Base-by-base conservation (phyloP, 305 asterid genomes). In the Fraxinus dipetala region DNA sequence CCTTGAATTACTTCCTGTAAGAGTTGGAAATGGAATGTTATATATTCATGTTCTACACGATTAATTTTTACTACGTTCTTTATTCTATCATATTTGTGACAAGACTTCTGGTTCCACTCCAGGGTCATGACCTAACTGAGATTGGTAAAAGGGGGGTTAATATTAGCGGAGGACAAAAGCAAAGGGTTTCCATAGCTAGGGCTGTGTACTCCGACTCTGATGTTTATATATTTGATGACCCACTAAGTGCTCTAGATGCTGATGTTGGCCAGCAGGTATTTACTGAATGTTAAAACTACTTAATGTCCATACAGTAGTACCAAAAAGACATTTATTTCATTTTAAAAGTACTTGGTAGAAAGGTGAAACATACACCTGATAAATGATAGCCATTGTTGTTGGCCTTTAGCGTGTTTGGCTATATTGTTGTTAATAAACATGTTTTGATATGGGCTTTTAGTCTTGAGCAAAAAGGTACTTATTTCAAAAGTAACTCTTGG, bases 81-180 rank as follows among this genome's bases (percentile, higher is more conserved):
- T 83, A 45, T 35, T 80, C 84, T 79, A 30, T 45, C 75, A 67
- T 32, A 78, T 74, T 9, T 24, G 45, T 76, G 76, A 69, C 79
- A 72, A 6, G 30, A 70, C 45, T 77, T 65, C 56, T 72, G 84
- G 26, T 84, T 84, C 40, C 43, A 63, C 81, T 83, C 80, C 86
- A 96, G 99, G 99, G 98, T 65, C 97, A 91, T 85, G 99, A 96
- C 90, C 92, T 92, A 83, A 96, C 99, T 43, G 99, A 96, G 89
- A 96, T 96, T 86, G 99, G 99, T 81, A 98, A 96, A 90, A 91
- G 99, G 87, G 99, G 99, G 74, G 98, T 94, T 56, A 96, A 96
- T 83, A 93, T 96, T 80, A 96, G 99, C 83, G 99, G 98, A 81
- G 99, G 99, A 54, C 99, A 96, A 90, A 96, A 96, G 90, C 99